Base-by-base conservation (phyloP, 2,329 filamentous ascomycete species). In the Orbilia brochopaga region DNA sequence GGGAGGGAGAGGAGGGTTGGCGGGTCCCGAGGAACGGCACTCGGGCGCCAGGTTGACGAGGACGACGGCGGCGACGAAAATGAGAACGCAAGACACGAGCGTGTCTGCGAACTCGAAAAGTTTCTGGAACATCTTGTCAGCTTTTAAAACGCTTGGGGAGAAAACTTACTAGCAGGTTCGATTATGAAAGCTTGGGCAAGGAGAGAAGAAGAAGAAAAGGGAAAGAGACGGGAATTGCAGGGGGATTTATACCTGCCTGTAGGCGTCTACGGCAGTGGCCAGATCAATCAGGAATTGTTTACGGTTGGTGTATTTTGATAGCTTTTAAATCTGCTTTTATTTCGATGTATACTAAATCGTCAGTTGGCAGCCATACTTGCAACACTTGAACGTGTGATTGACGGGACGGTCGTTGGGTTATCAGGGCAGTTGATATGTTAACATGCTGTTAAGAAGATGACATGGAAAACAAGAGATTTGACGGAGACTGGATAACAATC, bases 181-280 rank as follows among this genome's bases (percentile, higher is more conserved):
- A 13, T 5, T 4, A 32, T 8, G 27, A 32, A 32, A 32, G 27
- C 11, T 51, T 10, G 46, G 46, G 46, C 46, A 17, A 51, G 46
- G 46, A 51, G 46, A 51, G 46, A 27, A 51, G 46, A 21, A 23
- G 46, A 51, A 15, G 21, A 15, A 21, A 15, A 23, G 46, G 46
- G 46, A 21, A 15, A 17, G 46, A 51, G 19, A 19, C 19, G 2
- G 5, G 3, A 3, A 23, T 27, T 7, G 46, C 10, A 3, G 7
- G 19, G 46, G 11, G 5, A 51, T 21, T 17, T 48, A 48, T 48
- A 48, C 19, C 17, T n/a, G 6, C 13, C 32, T 6, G 32, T 37
- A 37, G 32, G 32, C 32, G 32, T 37, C 13, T n/a, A n/a, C n/a
- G n/a, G n/a, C n/a, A n/a, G n/a, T n/a, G n/a, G n/a, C n/a, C n/a